A percentile compares a stretch with the other conserved stretches of the same genome.
Conservation (phyloP, 768 basidiomycete species). For the Tulasnella sp. region DNA sequence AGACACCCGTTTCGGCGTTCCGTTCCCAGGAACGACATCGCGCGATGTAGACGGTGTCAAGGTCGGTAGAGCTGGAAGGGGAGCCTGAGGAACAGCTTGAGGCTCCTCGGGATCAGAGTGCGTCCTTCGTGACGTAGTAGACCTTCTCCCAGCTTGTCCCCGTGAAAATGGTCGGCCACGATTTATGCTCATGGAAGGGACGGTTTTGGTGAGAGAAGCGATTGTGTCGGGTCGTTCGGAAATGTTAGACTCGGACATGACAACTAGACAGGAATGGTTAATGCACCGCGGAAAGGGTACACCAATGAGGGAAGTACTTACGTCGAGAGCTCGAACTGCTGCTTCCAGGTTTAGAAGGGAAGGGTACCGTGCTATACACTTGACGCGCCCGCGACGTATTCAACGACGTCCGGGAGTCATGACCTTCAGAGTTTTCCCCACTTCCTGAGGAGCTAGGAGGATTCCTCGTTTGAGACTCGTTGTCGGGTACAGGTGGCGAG, state of each 20-base stretch:
- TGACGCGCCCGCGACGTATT: not conserved
- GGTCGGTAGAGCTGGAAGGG: not conserved
- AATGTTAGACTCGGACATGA: not conserved
- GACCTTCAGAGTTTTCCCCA: not conserved
- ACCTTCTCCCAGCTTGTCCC: no score
- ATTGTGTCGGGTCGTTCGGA: conserved; percentile 12
- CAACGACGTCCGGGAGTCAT: not conserved
- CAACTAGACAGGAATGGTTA: not conserved
- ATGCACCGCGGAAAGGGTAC: not conserved
- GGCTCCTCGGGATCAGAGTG: not conserved
- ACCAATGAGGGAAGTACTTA: not conserved
- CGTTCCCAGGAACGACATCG: not conserved
- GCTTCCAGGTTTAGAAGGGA: not conserved
- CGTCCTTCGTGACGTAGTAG: not conserved
- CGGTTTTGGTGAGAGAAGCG: not conserved
- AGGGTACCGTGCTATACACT: not conserved
- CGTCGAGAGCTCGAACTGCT: not conserved
- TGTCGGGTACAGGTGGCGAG: no score
- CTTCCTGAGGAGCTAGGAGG: not conserved
- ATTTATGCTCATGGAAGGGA: not conserved
- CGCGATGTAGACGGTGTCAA: not conserved
- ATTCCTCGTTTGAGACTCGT: not conserved
- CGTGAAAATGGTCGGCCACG: conserved; percentile 4
- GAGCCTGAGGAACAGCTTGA: conserved; percentile 7
- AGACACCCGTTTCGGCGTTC: conserved; percentile 16